phyloP scores from a whole-genome alignment of 169 alveolate genomes.

The Eimeria falciformis region DNA sequence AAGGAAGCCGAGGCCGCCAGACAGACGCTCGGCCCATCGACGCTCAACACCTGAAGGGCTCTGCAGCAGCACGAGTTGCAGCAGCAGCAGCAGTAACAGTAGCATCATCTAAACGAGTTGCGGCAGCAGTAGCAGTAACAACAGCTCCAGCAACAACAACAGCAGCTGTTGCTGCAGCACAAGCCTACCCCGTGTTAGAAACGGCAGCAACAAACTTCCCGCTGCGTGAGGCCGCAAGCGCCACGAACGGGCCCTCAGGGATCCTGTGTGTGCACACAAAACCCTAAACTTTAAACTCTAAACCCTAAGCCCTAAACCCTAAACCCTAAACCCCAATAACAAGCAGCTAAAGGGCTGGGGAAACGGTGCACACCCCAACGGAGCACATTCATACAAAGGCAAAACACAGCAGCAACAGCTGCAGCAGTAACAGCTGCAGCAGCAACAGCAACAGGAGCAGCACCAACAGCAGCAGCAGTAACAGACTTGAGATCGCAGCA shows the following conservation, averaged over 20 bases:
- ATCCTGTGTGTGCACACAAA: not conserved
- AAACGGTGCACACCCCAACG: not conserved
- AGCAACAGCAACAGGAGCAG: too few relatives aligned
- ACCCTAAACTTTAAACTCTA: too few relatives aligned
- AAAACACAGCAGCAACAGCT: too few relatives aligned
- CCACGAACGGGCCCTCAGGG: not conserved
- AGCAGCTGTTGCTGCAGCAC: not conserved
- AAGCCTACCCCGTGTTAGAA: not conserved
- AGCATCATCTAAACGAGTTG: not conserved
- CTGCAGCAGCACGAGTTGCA: conserved; percentile 7
- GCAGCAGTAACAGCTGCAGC: too few relatives aligned
- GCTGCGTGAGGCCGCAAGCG: conserved; percentile 17
- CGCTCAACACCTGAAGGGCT: conserved; percentile 73
- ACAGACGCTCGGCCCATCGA: conserved; percentile 74
- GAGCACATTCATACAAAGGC: not conserved
- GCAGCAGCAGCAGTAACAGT: too few relatives aligned
- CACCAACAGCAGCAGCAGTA: too few relatives aligned
- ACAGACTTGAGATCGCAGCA: conserved; percentile 23
- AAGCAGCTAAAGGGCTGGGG: not conserved
- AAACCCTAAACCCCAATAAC: too few relatives aligned
- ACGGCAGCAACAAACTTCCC: not conserved
- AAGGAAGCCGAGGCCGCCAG: conserved; percentile 76
- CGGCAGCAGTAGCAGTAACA: too few relatives aligned
- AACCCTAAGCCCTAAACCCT: too few relatives aligned
- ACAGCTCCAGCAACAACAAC: not conserved